Base-by-base conservation (phyloP, 1,139 yeast genomes). In the Scheffersomyces illinoinensis region DNA sequence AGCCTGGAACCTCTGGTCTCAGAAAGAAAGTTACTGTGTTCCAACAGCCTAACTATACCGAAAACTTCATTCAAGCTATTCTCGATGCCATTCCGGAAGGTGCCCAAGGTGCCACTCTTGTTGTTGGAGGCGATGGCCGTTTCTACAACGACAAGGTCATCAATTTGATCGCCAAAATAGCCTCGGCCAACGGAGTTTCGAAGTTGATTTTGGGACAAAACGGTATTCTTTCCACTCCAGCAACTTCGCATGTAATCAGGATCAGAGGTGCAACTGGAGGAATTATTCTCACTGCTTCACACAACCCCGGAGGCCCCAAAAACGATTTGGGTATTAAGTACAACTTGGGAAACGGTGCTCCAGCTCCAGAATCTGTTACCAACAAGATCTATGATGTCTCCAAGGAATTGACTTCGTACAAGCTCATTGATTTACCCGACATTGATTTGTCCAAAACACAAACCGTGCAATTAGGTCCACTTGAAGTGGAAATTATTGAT, bases 241-340 rank as follows among this genome's bases (percentile, higher is more conserved):
- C 98, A 23, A 96, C 98, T 21, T 91, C 97, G 20, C 93, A 93
- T 73, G 82, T 95, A 59, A 95, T 95, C 68, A 86, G 99, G 73
- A 85, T 87, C 64, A 85, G 79, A 66, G 66, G 62, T 8, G 70
- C 69, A 26, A 93, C 98, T 8, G 99, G 99, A 62, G 99, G 98
- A 61, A 93, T 95, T 74, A 92, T 96, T 64, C 82, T 95, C 70
- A 95, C 99, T 21, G 99, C 99, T 4, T 90, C 97, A 47, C 99
- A 95, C 76, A 95, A 95, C 76, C 99, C 99, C n/a, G 99, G 99
- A 73, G 98, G 98, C 6, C 98, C 98, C 61, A 77, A 83, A 48
- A 87, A 91, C 63, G 99, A 95, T 72, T 85, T 93, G 74, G 99
- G 99, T 60, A 95, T 95, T 80, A 95, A 95, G 80, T 95, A 95